A percentile compares a stretch with the other conserved stretches of the same genome.
phyloP scores from a whole-genome alignment of 2,329 filamentous ascomycete species.

The Trichoderma endophyticum region DNA sequence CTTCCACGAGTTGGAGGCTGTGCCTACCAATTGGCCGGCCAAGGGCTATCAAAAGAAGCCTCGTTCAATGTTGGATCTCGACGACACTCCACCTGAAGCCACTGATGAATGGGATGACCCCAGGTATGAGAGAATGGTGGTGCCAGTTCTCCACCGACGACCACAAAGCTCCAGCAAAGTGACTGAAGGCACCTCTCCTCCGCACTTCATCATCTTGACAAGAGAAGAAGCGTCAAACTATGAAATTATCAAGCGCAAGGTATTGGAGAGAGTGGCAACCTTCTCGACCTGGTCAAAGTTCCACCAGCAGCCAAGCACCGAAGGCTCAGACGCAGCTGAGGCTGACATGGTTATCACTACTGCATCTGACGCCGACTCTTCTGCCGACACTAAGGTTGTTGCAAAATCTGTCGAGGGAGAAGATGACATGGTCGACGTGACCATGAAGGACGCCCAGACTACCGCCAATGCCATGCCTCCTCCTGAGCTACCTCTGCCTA shows the following conservation, averaged over 20 bases:
- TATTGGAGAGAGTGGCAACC: conserved; percentile 71
- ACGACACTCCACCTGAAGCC: conserved; percentile 35
- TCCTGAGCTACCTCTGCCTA: conserved; percentile 18
- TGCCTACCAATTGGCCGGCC: conserved; percentile 73
- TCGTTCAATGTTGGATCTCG: conserved; percentile 49
- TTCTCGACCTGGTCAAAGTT: conserved; percentile 71
- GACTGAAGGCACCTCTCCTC: conserved; percentile 39
- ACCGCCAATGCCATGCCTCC: conserved; percentile 21
- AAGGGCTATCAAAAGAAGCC: conserved; percentile 47
- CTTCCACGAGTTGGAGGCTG: conserved; percentile 71
- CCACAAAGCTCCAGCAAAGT: conserved; percentile 31
- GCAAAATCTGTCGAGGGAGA: conserved; percentile 82
- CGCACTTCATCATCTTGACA: conserved; percentile 72
- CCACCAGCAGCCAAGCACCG: conserved; percentile 45
- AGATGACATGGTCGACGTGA: conserved; percentile 86
- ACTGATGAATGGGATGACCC: conserved; percentile 56
- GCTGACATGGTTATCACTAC: conserved; percentile 67
- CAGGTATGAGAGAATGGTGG: conserved; percentile 62
- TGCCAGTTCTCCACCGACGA: conserved; percentile 66
- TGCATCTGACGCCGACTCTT: conserved; percentile 62
- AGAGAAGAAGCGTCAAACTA: conserved; percentile 65
- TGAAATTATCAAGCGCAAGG: conserved; percentile 73
- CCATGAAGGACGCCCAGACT: conserved; percentile 65
- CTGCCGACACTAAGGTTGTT: conserved; percentile 66
- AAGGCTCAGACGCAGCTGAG: conserved; percentile 54